Evolutionary conservation across 164 flowering plant genomes (phyloP), one percentile per base, ranked within the genome.

Genomic region (Saururus chinensis): DNA sequence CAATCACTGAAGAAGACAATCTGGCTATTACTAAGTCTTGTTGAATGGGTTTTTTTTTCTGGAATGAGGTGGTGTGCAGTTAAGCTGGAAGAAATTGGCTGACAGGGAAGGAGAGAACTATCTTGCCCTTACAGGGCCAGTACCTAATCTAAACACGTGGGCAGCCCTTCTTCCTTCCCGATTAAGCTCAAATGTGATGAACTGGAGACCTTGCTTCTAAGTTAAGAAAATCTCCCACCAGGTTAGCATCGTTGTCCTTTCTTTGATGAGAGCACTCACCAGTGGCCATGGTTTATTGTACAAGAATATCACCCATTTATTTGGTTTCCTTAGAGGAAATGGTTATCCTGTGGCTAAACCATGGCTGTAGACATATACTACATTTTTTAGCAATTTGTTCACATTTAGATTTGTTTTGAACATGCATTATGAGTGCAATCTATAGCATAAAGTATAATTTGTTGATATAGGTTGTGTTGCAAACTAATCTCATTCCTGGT

Each of bases 41-140:
- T 3, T 37, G 61, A 7, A 12, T 37, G 22, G 10, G 52, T 45
- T 37, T 17, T 26, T 62, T 20, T 37, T 24, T 16, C 21, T 19
- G 26, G 49, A 5, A 40, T 25, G 17, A 56, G 61, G 8, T 64
- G 16, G 23, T 23, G 49, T 45, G 56, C 81, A 84, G 86, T 57
- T 87, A 65, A 72, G 77, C 71, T 87, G 95, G 95, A 87, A 83
- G 78, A 83, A 66, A 68, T 68, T 75, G 84, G 79, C 81, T 7
- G 60, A 64, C 53, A 65, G 59, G 24, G 74, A 74, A 24, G 82
- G 90, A 53, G 82, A 66, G 53, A 90, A 90, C 65, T 84, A 75
- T 72, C 78, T 90, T 53, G 97, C 95, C 42, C 70, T 90, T 22
- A 83, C 92, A 0, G 97, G 97, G 59, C 73, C 82, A 58, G 67